phyloP scores from a whole-genome alignment of 2,329 filamentous ascomycete genomes.

The Fusarium fracticaudum region DNA sequence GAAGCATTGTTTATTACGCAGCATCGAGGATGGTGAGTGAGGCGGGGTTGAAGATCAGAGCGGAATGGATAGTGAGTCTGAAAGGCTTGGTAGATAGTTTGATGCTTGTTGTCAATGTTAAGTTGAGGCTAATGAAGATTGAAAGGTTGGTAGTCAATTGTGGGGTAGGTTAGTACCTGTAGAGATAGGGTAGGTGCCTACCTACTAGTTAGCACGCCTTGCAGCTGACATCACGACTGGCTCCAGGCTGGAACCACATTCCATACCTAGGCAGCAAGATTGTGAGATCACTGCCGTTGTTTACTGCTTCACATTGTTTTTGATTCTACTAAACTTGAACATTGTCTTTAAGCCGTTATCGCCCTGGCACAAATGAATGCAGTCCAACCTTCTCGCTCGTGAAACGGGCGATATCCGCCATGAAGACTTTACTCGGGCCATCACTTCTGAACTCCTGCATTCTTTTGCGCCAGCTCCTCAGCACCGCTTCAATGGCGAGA shows the following conservation, averaged over 20 bases:
- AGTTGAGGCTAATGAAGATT: slow-evolving; percentile 13
- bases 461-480: slow-evolving; percentile 74
- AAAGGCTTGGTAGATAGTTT: not conserved
- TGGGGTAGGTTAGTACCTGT: slow-evolving; percentile 17
- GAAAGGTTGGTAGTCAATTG: slow-evolving; percentile 33
- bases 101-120: not conserved
- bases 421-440: slow-evolving; percentile 70
- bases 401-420: slow-evolving; percentile 74
- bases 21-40: not conserved
- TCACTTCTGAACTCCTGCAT: slow-evolving; percentile 72
- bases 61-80: not conserved
- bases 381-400: slow-evolving; percentile 82
- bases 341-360: not conserved
- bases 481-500: slow-evolving; percentile 73
- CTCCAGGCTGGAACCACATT: not conserved
- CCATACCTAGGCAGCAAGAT: not conserved
- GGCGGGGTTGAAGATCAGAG: not conserved
- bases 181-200: slow-evolving; percentile 7
- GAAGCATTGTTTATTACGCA: slow-evolving; percentile 22
- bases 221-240: slow-evolving; percentile 39
- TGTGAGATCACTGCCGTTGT: not conserved
- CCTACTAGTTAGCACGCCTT: not conserved
- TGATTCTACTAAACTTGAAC: not conserved
- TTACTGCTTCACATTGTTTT: not conserved
- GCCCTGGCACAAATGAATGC: slow-evolving; percentile 59